Percentiles rank a stretch among this genome's conserved stretches.
Conservation (phyloP, 1,139 yeast species). For the Yamadazyma dendronema region DNA sequence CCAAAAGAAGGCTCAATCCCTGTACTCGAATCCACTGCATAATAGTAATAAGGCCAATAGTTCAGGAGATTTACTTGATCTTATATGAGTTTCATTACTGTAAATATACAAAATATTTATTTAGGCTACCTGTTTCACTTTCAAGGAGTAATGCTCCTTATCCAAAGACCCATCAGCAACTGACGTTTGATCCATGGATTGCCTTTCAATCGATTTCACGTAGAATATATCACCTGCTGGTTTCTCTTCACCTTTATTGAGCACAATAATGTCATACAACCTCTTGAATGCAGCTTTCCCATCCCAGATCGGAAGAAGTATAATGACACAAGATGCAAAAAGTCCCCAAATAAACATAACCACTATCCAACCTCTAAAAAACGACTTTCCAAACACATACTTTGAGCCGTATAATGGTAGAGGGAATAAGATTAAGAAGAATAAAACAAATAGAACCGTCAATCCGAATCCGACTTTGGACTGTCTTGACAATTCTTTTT, state of each 20-base stretch:
- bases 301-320: conserved; percentile 37
- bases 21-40: not conserved
- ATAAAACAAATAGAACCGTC: conserved; percentile 18
- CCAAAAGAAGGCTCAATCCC: not conserved
- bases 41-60: conserved; percentile 1
- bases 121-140: conserved; percentile 2
- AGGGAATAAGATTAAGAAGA: conserved; percentile 26
- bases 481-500: conserved; percentile 19
- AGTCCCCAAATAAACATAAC: conserved; percentile 32
- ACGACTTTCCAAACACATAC: conserved; percentile 29
- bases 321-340: conserved; percentile 30
- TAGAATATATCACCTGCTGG: conserved; percentile 15
- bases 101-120: not conserved
- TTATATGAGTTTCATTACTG: conserved; percentile 6
- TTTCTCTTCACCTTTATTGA: conserved; percentile 10
- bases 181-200: conserved; percentile 1
- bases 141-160: conserved; percentile 7
- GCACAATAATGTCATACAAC: conserved; percentile 10
- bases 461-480: conserved; percentile 19
- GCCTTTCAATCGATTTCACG: conserved; percentile 12
- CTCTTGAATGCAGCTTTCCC: conserved; percentile 20
- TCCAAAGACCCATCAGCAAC: conserved; percentile 3
- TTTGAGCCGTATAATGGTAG: conserved; percentile 28
- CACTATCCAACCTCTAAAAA: conserved; percentile 32
- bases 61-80: conserved; percentile 8